phyloP scores from a whole-genome alignment of 2,329 filamentous ascomycete species.

The Aureobasidium sp. region DNA sequence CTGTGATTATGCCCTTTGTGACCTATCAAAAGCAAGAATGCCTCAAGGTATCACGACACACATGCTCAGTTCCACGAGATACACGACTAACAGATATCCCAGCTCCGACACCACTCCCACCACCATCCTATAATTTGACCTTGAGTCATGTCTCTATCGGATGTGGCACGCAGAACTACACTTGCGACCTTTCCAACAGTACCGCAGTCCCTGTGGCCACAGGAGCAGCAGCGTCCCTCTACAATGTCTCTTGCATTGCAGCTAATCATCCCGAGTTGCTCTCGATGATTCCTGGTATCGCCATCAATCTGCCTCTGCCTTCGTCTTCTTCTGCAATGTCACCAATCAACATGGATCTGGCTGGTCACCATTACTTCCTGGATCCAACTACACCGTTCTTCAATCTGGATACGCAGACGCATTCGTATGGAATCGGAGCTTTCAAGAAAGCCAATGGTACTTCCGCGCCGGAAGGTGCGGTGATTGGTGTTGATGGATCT shows the following conservation, averaged over 20 bases:
- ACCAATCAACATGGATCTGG: slow-evolving; percentile 53
- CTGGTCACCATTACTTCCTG: slow-evolving; percentile 76
- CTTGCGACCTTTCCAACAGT: slow-evolving; percentile 53
- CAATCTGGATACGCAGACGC: slow-evolving; percentile 54
- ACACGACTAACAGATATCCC: not conserved
- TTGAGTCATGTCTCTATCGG: slow-evolving; percentile 77
- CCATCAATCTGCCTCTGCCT: slow-evolving; percentile 56
- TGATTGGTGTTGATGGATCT: slow-evolving; percentile 45
- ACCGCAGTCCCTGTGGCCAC: slow-evolving; percentile 53
- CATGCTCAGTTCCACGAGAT: not conserved
- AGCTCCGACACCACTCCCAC: slow-evolving; percentile 45
- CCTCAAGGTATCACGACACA: not conserved
- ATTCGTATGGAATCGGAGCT: slow-evolving; percentile 50
- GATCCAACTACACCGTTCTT: slow-evolving; percentile 67
- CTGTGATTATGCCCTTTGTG: slow-evolving; percentile 4
- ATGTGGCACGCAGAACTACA: slow-evolving; percentile 90
- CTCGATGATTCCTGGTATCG: slow-evolving; percentile 53
- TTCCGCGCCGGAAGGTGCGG: slow-evolving; percentile 53
- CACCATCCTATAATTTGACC: slow-evolving; percentile 49
- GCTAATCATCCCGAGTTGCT: slow-evolving; percentile 60
- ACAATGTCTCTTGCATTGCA: slow-evolving; percentile 76
- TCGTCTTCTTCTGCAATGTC: slow-evolving; percentile 28
- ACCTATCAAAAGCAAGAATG: not conserved
- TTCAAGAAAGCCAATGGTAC: slow-evolving; percentile 54
- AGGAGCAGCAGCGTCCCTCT: slow-evolving; percentile 76